Base-by-base conservation (phyloP, 2,329 filamentous ascomycete genomes). In the Chrysoporthe austroafricana region DNA sequence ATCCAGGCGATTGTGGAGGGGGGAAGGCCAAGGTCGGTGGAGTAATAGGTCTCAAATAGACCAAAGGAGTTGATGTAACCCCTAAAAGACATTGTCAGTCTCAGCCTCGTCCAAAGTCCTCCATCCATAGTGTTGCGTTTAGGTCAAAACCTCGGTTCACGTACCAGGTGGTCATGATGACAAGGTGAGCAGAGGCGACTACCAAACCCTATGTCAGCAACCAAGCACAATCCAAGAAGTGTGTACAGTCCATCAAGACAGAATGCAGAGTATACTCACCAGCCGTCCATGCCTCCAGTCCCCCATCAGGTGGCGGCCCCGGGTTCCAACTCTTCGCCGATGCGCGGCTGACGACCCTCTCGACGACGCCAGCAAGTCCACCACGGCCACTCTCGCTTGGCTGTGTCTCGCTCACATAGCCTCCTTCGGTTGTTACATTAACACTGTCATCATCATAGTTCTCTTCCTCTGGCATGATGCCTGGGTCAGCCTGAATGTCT, bases 11-110 rank as follows among this genome's bases (percentile, higher is more conserved):
- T 79, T 56, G 81, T 78, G 1, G 83, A 84, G 0, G 81, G 80
- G 0, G 80, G 72, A 0, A 79, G 79, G 4, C 70, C 70, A 0
- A 84, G 78, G 6, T 74, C 69, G 4, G 76, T 73, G 4, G 75
- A 77, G 74, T 87, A 87, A 76, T 87, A 86, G 0, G 82, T 76
- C 68, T 88, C 83, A 71, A 86, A 88, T 4, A 83, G 77, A n/a
- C 85, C 85, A 68, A 86, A 88, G 1, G 84, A 85, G 75, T 83
- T 85, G 71, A 85, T 80, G 71, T 83, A 81, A 44, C 85, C 85
- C 84, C 79, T 79, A 62, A 3, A 11, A 21, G n/a, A 1, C 14
- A 36, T 34, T 14, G 50, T 68, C 43, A 64, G 65, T 32, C 14
- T 36, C 3, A 6, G 26, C 21, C 13, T 32, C n/a, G 26, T 61